A percentile compares a stretch with the other conserved stretches of the same genome.
Conservation (phyloP, 768 basidiomycete genomes). For the Amyloporia xantha region DNA sequence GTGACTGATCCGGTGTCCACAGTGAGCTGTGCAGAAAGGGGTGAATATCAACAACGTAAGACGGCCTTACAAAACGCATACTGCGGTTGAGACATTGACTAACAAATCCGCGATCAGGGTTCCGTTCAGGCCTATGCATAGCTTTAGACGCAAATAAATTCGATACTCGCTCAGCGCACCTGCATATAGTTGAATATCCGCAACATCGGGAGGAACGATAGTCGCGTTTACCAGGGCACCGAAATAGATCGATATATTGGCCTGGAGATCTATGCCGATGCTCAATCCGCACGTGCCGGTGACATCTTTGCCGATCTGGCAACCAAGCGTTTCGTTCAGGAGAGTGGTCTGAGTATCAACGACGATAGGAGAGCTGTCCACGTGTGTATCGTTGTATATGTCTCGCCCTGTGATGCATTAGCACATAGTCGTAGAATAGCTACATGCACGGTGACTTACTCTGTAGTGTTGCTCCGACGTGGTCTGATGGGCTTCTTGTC, state of each 20-base stretch:
- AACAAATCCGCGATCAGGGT: slow-evolving; percentile 33
- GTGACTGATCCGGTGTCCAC: slow-evolving; percentile 38
- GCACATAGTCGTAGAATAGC: too few relatives aligned
- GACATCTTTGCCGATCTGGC: slow-evolving; percentile 4
- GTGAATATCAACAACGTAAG: background rate
- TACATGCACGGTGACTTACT: too few relatives aligned
- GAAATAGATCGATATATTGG: slow-evolving; percentile 17
- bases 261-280: slow-evolving; percentile 6
- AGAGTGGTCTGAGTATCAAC: slow-evolving; percentile 15
- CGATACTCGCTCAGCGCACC: background rate
- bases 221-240: slow-evolving; percentile 39
- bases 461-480: too few relatives aligned
- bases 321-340: too few relatives aligned
- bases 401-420: too few relatives aligned
- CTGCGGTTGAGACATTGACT: slow-evolving; percentile 22
- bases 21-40: slow-evolving; percentile 22
- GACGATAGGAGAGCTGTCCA: too few relatives aligned
- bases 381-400: too few relatives aligned
- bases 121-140: slow-evolving; percentile 10
- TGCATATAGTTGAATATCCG: slow-evolving; percentile 8
- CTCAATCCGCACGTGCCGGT: slow-evolving; percentile 7
- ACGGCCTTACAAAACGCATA: background rate
- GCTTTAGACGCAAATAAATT: background rate
- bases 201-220: slow-evolving; percentile 29
- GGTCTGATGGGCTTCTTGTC: too few relatives aligned